A percentile compares a stretch with the other conserved stretches of the same genome.
phyloP scores from a whole-genome alignment of 2,329 filamentous ascomycete genomes.

The Aspergillus novoparasiticus region DNA sequence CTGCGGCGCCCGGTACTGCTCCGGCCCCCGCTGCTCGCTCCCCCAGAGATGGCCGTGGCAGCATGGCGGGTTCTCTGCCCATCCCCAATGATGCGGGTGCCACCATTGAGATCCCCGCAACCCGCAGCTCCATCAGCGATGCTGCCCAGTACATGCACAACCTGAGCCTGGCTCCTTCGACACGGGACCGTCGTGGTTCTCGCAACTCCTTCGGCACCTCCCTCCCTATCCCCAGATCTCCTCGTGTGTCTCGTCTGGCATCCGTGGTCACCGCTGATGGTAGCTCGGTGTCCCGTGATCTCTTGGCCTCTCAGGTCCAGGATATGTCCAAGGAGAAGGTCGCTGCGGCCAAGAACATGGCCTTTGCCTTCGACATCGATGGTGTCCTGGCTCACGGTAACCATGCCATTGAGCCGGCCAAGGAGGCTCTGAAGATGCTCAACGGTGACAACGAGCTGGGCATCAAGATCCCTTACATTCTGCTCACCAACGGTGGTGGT shows the following conservation, averaged over 20 bases:
- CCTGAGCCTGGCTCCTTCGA: constrained; percentile 67
- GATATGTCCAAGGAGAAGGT: constrained; percentile 68
- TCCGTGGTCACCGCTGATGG: constrained; percentile 57
- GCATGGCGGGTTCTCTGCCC: constrained; percentile 32
- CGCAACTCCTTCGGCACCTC: constrained; percentile 76
- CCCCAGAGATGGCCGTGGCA: constrained; percentile 30
- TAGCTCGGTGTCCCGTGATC: constrained; percentile 61
- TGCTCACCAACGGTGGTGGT: constrained; percentile 74
- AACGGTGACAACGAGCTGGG: constrained; percentile 77
- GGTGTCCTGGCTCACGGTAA: constrained; percentile 75
- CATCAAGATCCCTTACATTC: constrained; percentile 76
- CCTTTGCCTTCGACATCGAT: constrained; percentile 71
- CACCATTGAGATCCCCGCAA: constrained; percentile 70
- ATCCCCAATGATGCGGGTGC: constrained; percentile 51
- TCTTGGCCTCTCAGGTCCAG: constrained; percentile 71
- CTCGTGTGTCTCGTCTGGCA: constrained; percentile 68
- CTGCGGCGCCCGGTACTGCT: constrained; percentile 18
- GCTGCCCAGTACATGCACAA: constrained; percentile 72
- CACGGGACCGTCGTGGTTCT: constrained; percentile 67
- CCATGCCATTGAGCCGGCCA: constrained; percentile 68
- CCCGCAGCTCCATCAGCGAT: constrained; percentile 69
- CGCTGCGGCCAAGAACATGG: constrained; percentile 73
- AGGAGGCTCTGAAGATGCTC: constrained; percentile 67
- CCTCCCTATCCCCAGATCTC: constrained; percentile 71
- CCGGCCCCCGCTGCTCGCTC: constrained; percentile 25